Evolutionary conservation across 1,139 yeast species (phyloP), one percentile per base, ranked within the genome.

Genomic region (Saccharomyces hybrid): DNA sequence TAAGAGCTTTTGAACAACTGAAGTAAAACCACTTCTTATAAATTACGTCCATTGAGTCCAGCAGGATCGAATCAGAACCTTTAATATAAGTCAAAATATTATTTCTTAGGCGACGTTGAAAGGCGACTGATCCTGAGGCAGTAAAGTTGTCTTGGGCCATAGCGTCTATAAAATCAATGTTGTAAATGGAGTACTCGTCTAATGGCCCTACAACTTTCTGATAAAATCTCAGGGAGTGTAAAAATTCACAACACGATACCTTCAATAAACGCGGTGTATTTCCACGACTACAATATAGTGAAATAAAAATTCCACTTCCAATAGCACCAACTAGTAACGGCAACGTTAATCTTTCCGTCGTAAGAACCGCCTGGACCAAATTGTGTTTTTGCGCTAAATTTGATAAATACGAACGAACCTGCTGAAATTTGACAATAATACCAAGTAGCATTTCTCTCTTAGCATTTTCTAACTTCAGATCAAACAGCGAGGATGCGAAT

Each of bases 91-190:
- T 76, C 51, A 85, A 69, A 51, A 86, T 76, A 58, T 74, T 78
- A 57, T 77, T 77, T 61, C 81, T 74, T 56, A 87, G 72, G 56
- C 82, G 78, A 64, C 88, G 86, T 64, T 88, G 93, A 31, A 86
- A 76, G 0, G 95, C 90, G 14, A 86, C 87, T 29, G 84, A 79
- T n/a, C 95, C 93, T 0, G 93, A 84, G 51, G 87, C 83, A 3
- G 84, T 81, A 32, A 78, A 73, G 32, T 74, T 79, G 57, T 85
- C 90, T n/a, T 79, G 71, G 8, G 82, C 71, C 53, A 85, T 74
- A 8, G 73, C 71, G 41, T 69, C 64, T 54, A 82, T 80, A 5
- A 88, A 76, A 3, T 76, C 80, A 0, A 74, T 56, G 57, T 80
- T 79, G 29, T 73, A 68, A 4, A 65, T 63, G 50, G 56, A 56